Evolutionary conservation across 768 basidiomycete species (phyloP), one percentile per base, ranked within the genome.

Genomic region (Dictyophora rubrovolvata): DNA sequence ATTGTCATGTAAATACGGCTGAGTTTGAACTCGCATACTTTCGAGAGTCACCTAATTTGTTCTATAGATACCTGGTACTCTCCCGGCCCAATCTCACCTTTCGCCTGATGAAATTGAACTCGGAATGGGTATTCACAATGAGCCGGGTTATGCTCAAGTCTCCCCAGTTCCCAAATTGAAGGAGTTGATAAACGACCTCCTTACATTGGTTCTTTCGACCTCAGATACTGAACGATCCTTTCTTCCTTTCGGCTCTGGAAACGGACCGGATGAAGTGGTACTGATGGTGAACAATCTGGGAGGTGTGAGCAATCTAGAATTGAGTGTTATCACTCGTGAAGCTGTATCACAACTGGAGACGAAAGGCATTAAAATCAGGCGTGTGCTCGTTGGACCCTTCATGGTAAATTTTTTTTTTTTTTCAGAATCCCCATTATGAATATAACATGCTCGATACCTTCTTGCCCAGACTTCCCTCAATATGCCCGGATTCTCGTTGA

Each of bases 61-160:
- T 22, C 28, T 51, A 8, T 16, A 89, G 87, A 85, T 92, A 47
- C 90, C 89, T 9, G 87, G 92, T 34, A 92, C 89, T 5, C 82
- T 83, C 0, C 67, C 78, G 1, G 67, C 75, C 2, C 70, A 80
- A 36, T 78, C 80, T 12, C 77, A 82, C 66, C 75, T 93, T 21
- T 75, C 74, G 3, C 65, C 70, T 12, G 72, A 78, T 20, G 88
- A 92, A 69, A 81, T 93, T 55, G 93, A 95, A 71, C 86, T 95
- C 60, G 93, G 93, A 17, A 82, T 90, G 76, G 89, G 93, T 12
- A 88, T 95, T 59, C 93, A 95, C 73, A 95, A 95, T 65, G 93
- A 95, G 72, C 81, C 84, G 51, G 93, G 88, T 8, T 78, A 83
- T 62, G 73, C 75, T 47, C 83, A 83, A 28, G 63, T 87, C 36